Evolutionary conservation across 1,139 yeast species (phyloP), one percentile per base, ranked within the genome.

Genomic region (Zygosaccharomyces pseudobailii): DNA sequence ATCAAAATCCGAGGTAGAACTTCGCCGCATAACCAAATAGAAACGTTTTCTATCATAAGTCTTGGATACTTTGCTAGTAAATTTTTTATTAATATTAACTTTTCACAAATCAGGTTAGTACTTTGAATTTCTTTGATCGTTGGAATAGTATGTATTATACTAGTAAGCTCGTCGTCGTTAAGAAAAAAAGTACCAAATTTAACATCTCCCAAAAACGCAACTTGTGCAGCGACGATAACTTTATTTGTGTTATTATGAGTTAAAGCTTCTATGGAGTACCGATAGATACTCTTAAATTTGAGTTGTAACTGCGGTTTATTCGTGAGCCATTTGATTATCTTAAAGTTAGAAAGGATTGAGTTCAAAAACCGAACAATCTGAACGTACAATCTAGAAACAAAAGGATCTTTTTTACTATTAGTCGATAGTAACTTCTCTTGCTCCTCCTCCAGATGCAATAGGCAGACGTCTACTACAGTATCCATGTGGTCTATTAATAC

Each of bases 401-500:
- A 62, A 8, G 67, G 67, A 46, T 62, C 57, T 25, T 60, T 60
- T 25, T 49, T 58, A 1, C 42, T 40, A 7, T 48, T 33, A 9
- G 35, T 42, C 6, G 43, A 44, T 7, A 59, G 39, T 17, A 60
- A 41, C 6, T 47, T 43, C 3, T 36, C 34, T 35, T 59, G 62
- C 23, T 51, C 56, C 1, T 31, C 39, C 22, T 43, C 30, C 41
- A 61, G 36, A 31, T 61, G 58, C 2, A 49, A 43, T 8, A 56
- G 28, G 37, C 58, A 48, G 7, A 56, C 40, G 22, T 47, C 44
- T 6, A 50, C 40, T 2, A 61, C 44, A 3, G 25, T 39, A 13
- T 49, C 45, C 33, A 67, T 35, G 13, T 66, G 53, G 40, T 73
- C 72, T 4, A 69, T 56, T 42, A 78, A 70, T 44, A 74, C 64